Evolutionary conservation across 176 grass and related monocot genomes (phyloP), one percentile per base, ranked within the genome.

Genomic region (Zoysia japonica): DNA sequence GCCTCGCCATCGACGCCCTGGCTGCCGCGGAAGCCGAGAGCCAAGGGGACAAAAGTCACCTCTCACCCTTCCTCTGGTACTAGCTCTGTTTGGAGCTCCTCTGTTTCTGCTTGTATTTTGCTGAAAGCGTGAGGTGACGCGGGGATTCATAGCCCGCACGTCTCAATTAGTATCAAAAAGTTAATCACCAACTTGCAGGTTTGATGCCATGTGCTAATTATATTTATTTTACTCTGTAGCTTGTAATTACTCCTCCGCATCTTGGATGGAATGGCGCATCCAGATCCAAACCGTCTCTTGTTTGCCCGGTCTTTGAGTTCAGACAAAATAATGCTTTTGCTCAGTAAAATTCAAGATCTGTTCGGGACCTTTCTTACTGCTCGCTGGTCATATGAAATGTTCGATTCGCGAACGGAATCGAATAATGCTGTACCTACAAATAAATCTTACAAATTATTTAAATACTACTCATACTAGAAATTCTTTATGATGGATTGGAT

Each of bases 1-100:
- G 10, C 40, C 55, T 7, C 20, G 72, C 78, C 85, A 86, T 86
- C 40, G 47, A 7, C 20, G 72, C 78, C 85, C 80, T 86, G 84
- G 70, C 19, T 65, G 6, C 10, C 7, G 9, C 6, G 7, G 43
- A 50, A n/a, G 51, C 36, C 11, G 68, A 56, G 68, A 61, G 17
- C 16, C 39, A 11, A 19, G 43, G n/a, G 61, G 41, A 46, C 40
- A 42, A 28, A 28, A 12, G 52, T 48, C 6, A 11, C 67, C 68
- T 12, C 59, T 38, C 62, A 14, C 50, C 35, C 6, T 49, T 8
- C 6, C 35, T 47, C 44, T 47, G 62, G 9, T 44, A 28, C 28
- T 28, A 74, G 16, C 50, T 56, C 28, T 74, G 72, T 4, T 14
- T 45, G 12, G 11, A 14, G 28, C 28, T 28, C 13, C 5, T 65